Percentiles rank a stretch among this genome's conserved stretches.
These are phyloP conservation scores for Flaveria ramosissima DNA, from an alignment of 129 eudicot species.

Conservation along the genomic window DNA sequence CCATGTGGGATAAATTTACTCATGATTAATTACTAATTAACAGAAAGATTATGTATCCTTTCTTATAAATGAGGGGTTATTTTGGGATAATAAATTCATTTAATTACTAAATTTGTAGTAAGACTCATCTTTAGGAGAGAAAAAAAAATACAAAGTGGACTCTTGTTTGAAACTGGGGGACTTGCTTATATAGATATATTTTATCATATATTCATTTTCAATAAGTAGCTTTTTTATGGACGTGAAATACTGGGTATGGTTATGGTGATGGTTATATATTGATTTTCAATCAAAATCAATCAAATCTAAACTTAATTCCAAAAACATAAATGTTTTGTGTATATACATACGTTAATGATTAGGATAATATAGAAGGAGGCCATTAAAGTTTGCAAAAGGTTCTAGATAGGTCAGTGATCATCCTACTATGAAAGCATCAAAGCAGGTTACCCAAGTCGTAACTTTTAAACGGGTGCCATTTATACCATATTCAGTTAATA, in stretches of 20 bases:
- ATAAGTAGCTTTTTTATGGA: too few species aligned
- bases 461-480: background rate
- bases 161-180: background rate
- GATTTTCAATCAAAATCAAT: background rate
- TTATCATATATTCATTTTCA: too few species aligned
- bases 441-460: background rate
- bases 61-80: background rate
- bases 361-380: background rate
- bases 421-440: background rate
- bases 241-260: too few species aligned
- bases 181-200: background rate
- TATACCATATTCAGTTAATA: background rate
- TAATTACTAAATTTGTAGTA: background rate
- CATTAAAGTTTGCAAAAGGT: background rate
- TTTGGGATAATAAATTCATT: background rate
- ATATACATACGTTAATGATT: too few species aligned
- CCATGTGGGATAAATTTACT: background rate
- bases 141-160: background rate
- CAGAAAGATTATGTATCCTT: background rate
- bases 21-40: background rate
- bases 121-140: background rate
- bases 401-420: background rate
- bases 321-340: background rate
- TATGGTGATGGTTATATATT: background rate
- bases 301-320: background rate